Base-by-base conservation (phyloP, 768 basidiomycete genomes). In the Auriculariales sp. region DNA sequence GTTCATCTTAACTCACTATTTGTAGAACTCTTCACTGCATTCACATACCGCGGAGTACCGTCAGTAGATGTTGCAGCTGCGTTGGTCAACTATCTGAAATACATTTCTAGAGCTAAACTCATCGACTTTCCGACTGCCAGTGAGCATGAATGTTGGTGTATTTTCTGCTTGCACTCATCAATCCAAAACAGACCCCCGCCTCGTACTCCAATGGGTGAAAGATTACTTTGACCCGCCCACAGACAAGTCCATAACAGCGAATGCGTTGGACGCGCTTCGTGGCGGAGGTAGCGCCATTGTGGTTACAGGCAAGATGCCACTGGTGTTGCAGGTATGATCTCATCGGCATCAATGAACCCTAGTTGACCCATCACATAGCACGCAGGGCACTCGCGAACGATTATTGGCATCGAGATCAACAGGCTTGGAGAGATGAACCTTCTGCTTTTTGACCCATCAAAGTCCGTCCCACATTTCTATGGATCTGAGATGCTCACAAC, bases 351-450 rank as follows among this genome's bases (percentile, higher is more conserved):
- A n/a, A 12, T 28, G 3, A 50, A 25, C 3, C 12, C 22, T 2
- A 27, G 32, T 9, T 36, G 1, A 9, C 1, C 22, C 3, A 12
- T 32, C 3, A 22, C 2, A 17, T 82, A 94, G 67, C 79, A 87
- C 58, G 61, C 71, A 5, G 88, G 89, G 0, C 91, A 95, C 65
- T 95, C 91, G n/a, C 66, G 84, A 24, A 82, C 83, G 3, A 78
- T 95, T 11, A 72, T 95, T 2, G 91, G 91, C 1, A 92, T 83
- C 56, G 88, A 93, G 62, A 63, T 80, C 32, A 69, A 68, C 48
- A 75, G 71, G 55, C 67, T 68, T 14, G 81, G 78, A 5, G 62
- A 66, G 11, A 68, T 75, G 32, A 81, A 76, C 54, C 70, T 95
- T 7, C 68, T 94, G 12, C 67, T 74, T 5, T 88, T 91, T 54